Conservation (phyloP, 495 filamentous ascomycete genomes). For the Aspergillus taichungensis region DNA sequence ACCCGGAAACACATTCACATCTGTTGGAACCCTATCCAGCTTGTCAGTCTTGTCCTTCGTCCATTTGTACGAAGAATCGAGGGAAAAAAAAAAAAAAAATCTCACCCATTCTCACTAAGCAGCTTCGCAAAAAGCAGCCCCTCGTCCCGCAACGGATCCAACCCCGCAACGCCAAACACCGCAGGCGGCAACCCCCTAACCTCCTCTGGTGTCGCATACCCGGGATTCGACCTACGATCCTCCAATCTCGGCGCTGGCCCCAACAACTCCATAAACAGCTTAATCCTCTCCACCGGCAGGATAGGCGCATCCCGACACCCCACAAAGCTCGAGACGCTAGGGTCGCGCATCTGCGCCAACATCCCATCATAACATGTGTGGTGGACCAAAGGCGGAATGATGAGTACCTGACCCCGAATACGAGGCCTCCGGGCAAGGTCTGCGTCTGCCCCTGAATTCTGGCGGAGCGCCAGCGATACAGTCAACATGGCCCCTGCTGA, state of each 20-base stretch:
- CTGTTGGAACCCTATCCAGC: constrained; percentile 27
- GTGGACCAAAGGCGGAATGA: constrained; percentile 32
- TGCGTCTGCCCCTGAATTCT: constrained; percentile 16
- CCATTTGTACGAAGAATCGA: background rate
- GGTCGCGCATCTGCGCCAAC: constrained; percentile 23
- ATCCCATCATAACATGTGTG: constrained; percentile 24
- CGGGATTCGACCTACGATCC: constrained; percentile 31
- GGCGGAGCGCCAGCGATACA: constrained; percentile 27
- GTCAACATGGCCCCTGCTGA: constrained; percentile 40
- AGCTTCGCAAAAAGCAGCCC: constrained; percentile 35
- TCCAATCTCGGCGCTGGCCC: constrained; percentile 8
- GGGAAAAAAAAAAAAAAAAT: background rate
- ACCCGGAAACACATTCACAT: constrained; percentile 34
- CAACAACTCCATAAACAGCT: constrained; percentile 26
- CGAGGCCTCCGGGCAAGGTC: constrained; percentile 17
- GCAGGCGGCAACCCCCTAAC: constrained; percentile 32
- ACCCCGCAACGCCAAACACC: constrained; percentile 36
- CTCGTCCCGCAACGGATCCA: constrained; percentile 41
- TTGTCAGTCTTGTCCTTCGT: background rate
- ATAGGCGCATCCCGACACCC: constrained; percentile 33
- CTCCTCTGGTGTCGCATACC: constrained; percentile 29
- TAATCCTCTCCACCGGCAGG: constrained; percentile 21
- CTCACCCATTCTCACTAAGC: constrained; percentile 39
- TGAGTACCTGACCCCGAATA: constrained; percentile 35
- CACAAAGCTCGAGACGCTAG: constrained; percentile 26